phyloP scores from a whole-genome alignment of 148 eudicot genomes.

The Pharnaceum exiguum region DNA sequence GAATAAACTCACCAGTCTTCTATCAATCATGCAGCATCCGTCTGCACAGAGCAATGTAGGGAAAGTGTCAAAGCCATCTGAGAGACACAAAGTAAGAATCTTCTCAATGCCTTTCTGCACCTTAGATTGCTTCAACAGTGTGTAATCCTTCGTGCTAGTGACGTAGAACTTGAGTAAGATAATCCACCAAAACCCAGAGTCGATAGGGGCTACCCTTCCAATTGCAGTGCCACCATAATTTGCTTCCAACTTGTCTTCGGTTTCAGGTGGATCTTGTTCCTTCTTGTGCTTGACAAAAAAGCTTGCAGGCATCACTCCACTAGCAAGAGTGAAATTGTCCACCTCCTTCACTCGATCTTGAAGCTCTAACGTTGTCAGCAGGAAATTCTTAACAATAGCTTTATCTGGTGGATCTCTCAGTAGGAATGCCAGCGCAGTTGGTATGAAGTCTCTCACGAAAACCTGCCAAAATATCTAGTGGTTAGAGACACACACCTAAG shows the following conservation, averaged over 20 bases:
- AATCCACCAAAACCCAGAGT: conserved; percentile 89
- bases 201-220: conserved; percentile 81
- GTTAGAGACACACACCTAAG: neutral
- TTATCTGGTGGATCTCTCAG: conserved; percentile 51
- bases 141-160: conserved; percentile 42
- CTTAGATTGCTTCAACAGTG: conserved; percentile 42
- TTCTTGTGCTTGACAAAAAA: conserved; percentile 42
- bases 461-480: conserved; percentile 33
- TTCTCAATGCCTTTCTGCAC: conserved; percentile 51
- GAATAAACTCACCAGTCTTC: conserved; percentile 53
- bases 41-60: conserved; percentile 76
- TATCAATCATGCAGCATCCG: conserved; percentile 76
- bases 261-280: neutral
- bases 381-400: conserved; percentile 60
- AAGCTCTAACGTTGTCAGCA: conserved; percentile 52
- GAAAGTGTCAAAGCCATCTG: conserved; percentile 78
- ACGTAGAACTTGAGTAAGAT: conserved; percentile 56
- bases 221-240: conserved; percentile 69
- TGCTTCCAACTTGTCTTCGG: conserved; percentile 41
- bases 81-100: conserved; percentile 57
- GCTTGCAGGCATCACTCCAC: conserved; percentile 81
- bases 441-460: conserved; percentile 69
- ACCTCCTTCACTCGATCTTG: conserved; percentile 57
- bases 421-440: conserved; percentile 59
- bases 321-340: conserved; percentile 55